Base-by-base conservation (phyloP, 352 stramenopile genomes). In the Phytophthora pini region DNA sequence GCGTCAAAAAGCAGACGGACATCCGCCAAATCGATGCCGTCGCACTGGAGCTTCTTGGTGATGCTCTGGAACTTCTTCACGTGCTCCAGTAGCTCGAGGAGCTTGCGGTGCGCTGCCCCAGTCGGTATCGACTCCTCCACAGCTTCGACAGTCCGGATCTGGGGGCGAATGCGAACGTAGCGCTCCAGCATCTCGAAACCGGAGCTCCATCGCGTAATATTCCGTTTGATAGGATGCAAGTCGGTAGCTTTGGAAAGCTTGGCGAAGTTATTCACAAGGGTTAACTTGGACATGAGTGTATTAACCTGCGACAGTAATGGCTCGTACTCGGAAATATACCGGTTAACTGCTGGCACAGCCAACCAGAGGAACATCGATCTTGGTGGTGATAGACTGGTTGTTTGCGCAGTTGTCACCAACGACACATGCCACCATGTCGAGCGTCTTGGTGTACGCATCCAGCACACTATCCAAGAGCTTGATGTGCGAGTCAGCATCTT, bases 41-140 rank as follows among this genome's bases (percentile, higher is more conserved):
- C 47, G 9, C n/a, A 43, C 47, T 54, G 29, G 1, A 43, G 29
- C 6, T 52, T 40, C 38, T 51, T 60, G 1, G 46, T 61, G 1
- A 68, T 27, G 36, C 59, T 68, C 15, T 68, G 47, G 10, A 66
- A 54, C 36, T 63, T 52, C 10, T 54, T 51, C 54, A 64, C 39
- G 24, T 54, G 48, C 27, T 80, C 63, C 20, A 80, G 43, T 0
- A 70, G 38, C 4, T 29, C 53, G 29, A 73, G n/a, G 0, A 62
- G 73, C 55, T 75, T 68, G 24, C 51, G 53, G 31, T 70, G 60
- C 41, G 65, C 4, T 24, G 15, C 64, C 11, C 48, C 41, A 17
- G 54, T 52, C 1, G n/a, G 54, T 0, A 61, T 5, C 1, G 46
- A 4, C 13, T 61, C 54, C 12, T 61, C 41, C 3, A 61, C 41